These are phyloP conservation scores for Fusarium siculi DNA, from an alignment of 2,329 filamentous ascomycete species.

Conservation along the genomic window DNA sequence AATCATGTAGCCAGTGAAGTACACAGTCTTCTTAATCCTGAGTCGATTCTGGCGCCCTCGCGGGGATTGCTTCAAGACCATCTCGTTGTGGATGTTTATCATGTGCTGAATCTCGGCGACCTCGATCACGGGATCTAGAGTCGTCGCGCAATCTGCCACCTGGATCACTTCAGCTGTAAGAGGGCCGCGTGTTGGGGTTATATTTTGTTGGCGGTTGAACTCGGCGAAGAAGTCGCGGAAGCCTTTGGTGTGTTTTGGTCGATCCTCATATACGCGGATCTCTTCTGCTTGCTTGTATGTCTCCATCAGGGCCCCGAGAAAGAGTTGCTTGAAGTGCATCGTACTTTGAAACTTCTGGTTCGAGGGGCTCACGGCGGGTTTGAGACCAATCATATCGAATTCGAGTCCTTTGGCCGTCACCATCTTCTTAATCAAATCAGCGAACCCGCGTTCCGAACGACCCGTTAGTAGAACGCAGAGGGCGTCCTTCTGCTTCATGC, in stretches of 20 bases:
- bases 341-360: conserved; percentile 83
- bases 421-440: conserved; percentile 84
- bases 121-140: conserved; percentile 81
- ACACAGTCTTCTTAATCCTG: conserved; percentile 85
- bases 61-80: conserved; percentile 50
- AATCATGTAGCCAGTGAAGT: conserved; percentile 94
- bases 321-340: conserved; percentile 91
- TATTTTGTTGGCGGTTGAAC: conserved; percentile 72
- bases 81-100: conserved; percentile 85
- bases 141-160: conserved; percentile 79
- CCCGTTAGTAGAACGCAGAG: conserved; percentile 90
- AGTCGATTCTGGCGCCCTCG: conserved; percentile 59
- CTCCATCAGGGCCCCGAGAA: conserved; percentile 82
- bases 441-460: conserved; percentile 80
- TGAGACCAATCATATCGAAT: conserved; percentile 89
- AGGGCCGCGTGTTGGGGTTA: conserved; percentile 66
- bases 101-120: conserved; percentile 87
- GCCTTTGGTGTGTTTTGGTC: conserved; percentile 74
- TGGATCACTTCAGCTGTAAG: conserved; percentile 86
- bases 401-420: conserved; percentile 79
- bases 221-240: conserved; percentile 87
- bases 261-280: conserved; percentile 79
- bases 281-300: conserved; percentile 88
- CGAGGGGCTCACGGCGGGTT: conserved; percentile 83
- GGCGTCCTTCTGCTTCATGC: conserved; percentile 84